phyloP scores from a whole-genome alignment of 163 green algal genomes.

The Coccomyxa subellipsoidea region DNA sequence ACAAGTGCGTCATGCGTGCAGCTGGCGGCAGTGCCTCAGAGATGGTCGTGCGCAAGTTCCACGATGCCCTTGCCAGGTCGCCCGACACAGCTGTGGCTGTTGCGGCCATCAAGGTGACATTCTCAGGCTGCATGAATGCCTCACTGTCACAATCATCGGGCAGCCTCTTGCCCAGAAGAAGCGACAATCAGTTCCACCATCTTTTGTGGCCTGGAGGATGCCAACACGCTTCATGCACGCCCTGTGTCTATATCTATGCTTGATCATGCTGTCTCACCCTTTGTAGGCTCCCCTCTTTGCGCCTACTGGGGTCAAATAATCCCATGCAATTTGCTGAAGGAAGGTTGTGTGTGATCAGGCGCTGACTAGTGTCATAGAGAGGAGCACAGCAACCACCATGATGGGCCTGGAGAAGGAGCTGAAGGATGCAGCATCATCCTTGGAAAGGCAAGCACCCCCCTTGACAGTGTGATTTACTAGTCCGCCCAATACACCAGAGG shows the following conservation, averaged over 20 bases:
- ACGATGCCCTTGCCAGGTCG: conserved; percentile 58
- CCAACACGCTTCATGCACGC: not conserved
- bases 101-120: conserved; percentile 65
- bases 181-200: too few species aligned
- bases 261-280: too few species aligned
- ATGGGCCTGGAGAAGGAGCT: conserved; percentile 85
- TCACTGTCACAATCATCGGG: too few species aligned
- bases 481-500: too few species aligned
- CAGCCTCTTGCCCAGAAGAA: too few species aligned
- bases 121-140: too few species aligned
- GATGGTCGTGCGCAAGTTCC: conserved; percentile 65
- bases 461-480: too few species aligned
- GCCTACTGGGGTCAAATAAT: too few species aligned
- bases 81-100: conserved; percentile 81
- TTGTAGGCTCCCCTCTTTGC: too few species aligned
- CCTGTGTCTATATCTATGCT: too few species aligned
- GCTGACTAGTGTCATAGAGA: conserved; percentile 72
- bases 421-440: conserved; percentile 63
- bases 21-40: conserved; percentile 25
- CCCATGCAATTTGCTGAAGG: too few species aligned
- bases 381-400: conserved; percentile 65
- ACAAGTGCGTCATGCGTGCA: not conserved
- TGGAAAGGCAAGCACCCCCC: conserved; percentile 52
- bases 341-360: conserved; percentile 36
- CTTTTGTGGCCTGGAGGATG: too few species aligned